Evolutionary conservation across 1,284 basidiomycete species (phyloP).

Genomic region (Trichosporon asahii): DNA sequence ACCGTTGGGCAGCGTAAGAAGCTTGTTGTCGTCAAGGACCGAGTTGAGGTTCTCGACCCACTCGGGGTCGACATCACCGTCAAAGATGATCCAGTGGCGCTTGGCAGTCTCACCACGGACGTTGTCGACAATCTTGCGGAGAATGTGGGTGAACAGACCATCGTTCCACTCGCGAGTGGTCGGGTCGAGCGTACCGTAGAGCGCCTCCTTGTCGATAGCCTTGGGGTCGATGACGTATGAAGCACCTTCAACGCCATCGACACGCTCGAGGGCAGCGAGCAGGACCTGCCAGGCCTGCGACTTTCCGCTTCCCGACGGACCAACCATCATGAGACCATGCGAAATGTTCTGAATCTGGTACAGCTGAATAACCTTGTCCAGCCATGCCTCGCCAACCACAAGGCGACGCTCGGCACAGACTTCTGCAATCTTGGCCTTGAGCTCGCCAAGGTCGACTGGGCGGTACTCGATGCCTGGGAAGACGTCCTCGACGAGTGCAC

Average conservation of each 20-base stretch:
- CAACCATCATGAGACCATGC: conserved; percentile 99
- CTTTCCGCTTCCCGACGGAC: conserved; percentile 94
- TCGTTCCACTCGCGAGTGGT: conserved; percentile 99
- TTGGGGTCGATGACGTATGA: conserved; percentile 98
- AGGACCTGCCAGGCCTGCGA: conserved; percentile 96
- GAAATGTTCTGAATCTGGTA: conserved; percentile 99
- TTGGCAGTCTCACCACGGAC: conserved; percentile 95
- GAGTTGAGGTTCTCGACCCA: conserved; percentile 98
- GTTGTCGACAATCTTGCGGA: conserved; percentile 97
- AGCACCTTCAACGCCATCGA: conserved; percentile 89
- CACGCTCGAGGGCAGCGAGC: conserved; percentile 79
- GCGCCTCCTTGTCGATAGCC: conserved; percentile 95
- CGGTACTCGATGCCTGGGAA: conserved; percentile 93
- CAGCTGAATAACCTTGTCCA: conserved; percentile 92
- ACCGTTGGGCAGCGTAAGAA: conserved; percentile 94
- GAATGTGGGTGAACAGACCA: conserved; percentile 94
- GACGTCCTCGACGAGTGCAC: conserved; percentile 91
- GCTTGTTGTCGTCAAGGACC: conserved; percentile 97
- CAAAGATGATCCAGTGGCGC: conserved; percentile 99
- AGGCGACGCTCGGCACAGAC: conserved; percentile 85
- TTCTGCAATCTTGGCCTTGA: conserved; percentile 77
- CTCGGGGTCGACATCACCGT: conserved; percentile 99
- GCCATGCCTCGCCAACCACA: conserved; percentile 82
- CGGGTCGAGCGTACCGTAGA: conserved; percentile 94
- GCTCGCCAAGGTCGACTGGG: conserved; percentile 80